Evolutionary conservation across 176 grass and related monocot species (phyloP).

Genomic region (sorghum (Sorghum bicolor)): DNA sequence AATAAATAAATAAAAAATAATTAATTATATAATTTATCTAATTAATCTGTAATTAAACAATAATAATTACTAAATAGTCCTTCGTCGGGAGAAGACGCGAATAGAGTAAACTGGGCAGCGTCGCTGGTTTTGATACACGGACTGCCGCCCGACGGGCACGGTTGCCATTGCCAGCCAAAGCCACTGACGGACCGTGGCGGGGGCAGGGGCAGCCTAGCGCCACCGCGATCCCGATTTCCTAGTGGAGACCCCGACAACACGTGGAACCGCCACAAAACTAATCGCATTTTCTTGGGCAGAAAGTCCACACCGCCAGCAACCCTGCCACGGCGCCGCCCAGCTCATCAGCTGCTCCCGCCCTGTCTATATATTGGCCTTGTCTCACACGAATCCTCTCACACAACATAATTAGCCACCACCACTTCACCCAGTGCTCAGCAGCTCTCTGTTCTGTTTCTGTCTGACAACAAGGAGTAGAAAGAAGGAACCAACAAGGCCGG

Average conservation of each 20-base stretch:
- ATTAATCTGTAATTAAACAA: no score
- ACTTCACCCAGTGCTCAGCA: not conserved
- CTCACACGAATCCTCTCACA: conserved; percentile 23
- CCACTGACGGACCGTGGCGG: not conserved
- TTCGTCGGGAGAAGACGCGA: no score
- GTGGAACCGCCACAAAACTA: conserved; percentile 13
- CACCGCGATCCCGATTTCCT: not conserved
- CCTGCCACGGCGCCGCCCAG: not conserved
- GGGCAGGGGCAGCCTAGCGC: conserved; percentile 24
- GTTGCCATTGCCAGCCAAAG: not conserved
- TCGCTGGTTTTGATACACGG: conserved; percentile 46
- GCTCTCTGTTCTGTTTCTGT: not conserved
- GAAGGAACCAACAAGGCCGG: not conserved
- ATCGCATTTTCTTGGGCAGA: not conserved
- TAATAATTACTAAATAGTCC: no score
- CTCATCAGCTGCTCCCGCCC: not conserved
- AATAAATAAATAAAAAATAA: no score
- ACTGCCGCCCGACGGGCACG: not conserved
- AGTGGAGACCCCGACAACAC: conserved; percentile 26
- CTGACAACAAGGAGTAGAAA: not conserved
- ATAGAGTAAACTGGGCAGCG: no score
- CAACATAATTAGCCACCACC: conserved; percentile 9
- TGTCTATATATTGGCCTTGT: conserved; percentile 31
- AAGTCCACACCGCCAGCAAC: conserved; percentile 8
- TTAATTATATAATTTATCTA: no score